A percentile compares a stretch with the other conserved stretches of the same genome.
These are phyloP conservation scores for Fusarium continuum DNA, from an alignment of 2,329 filamentous ascomycete species.

Conservation along the genomic window DNA sequence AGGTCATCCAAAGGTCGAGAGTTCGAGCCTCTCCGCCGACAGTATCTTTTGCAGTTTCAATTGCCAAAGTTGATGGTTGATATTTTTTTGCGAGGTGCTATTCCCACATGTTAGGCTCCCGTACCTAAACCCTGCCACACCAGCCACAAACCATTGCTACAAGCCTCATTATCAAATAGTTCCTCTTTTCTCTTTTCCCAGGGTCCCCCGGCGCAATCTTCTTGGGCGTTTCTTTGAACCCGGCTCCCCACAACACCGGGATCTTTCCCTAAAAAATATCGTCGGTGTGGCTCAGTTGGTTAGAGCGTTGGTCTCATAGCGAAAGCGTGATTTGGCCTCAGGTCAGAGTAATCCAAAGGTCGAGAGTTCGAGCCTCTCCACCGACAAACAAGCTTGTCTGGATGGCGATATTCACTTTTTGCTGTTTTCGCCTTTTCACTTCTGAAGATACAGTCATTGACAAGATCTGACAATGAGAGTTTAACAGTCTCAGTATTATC, in stretches of 20 bases:
- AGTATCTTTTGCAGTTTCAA: constrained; percentile 1
- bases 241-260: background rate
- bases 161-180: too few species aligned
- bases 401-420: background rate
- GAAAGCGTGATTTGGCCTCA: constrained; percentile 22
- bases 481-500: too few species aligned
- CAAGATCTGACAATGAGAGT: too few species aligned
- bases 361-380: constrained; percentile 41
- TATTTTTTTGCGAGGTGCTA: background rate
- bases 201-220: background rate
- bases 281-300: constrained; percentile 39
- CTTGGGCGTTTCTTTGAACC: background rate
- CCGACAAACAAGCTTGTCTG: constrained; percentile 23
- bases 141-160: too few species aligned
- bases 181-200: background rate
- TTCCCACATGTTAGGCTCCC: background rate
- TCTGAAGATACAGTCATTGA: background rate
- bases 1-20: constrained; percentile 45
- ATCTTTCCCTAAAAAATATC: background rate
- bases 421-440: background rate
- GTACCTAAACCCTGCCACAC: too few species aligned
- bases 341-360: constrained; percentile 38
- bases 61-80: background rate
- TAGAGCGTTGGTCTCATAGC: constrained; percentile 41
- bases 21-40: constrained; percentile 45